phyloP scores from a whole-genome alignment of 345 rosid genomes.

The Dipteronia dyeriana region DNA sequence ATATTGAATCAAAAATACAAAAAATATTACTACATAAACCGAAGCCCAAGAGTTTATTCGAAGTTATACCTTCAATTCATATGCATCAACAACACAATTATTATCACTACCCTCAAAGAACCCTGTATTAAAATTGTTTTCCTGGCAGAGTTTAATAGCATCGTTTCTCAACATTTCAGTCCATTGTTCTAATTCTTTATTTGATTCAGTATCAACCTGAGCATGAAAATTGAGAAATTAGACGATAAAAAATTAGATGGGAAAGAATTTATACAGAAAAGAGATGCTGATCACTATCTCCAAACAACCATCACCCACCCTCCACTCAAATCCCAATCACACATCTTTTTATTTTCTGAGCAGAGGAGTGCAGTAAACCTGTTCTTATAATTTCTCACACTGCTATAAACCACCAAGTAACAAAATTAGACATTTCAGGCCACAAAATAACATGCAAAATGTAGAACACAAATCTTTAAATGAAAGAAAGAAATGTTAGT shows the following conservation, averaged over 20 bases:
- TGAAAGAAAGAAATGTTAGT: background rate
- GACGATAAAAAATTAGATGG: background rate
- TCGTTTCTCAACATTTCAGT: constrained; percentile 89
- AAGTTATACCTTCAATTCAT: constrained; percentile 82
- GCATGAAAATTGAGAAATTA: constrained; percentile 18
- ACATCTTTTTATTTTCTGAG: background rate
- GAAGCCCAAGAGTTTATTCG: background rate
- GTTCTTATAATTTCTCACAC: background rate
- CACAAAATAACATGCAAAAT: background rate
- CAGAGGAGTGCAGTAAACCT: background rate
- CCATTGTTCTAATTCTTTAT: constrained; percentile 96
- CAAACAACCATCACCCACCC: background rate
- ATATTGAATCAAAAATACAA: background rate
- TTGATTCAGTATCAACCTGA: constrained; percentile 85
- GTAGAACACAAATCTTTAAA: background rate
- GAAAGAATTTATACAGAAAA: background rate
- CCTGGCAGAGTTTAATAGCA: constrained; percentile 85
- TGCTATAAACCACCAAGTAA: background rate
- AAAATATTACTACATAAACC: constrained; percentile 2
- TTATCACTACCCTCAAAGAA: constrained; percentile 92
- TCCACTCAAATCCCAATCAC: background rate
- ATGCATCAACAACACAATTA: constrained; percentile 81
- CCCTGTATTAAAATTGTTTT: constrained; percentile 88
- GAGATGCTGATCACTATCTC: background rate
- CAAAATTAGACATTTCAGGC: background rate